phyloP scores from a whole-genome alignment of 164 flowering plant species.

The Piper longum region DNA sequence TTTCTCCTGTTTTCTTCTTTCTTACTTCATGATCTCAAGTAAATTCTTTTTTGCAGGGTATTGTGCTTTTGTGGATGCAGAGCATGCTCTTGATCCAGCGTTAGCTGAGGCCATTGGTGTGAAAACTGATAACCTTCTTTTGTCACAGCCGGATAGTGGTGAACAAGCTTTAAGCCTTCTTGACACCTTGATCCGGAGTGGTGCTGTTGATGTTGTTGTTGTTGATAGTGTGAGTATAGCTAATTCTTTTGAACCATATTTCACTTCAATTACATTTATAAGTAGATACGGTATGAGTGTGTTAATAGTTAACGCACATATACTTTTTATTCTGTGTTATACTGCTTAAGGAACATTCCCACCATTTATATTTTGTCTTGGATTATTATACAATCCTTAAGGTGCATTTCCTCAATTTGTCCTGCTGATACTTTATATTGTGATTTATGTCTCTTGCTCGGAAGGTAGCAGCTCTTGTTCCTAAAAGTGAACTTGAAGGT shows the following conservation, averaged over 20 bases:
- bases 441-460: neutral
- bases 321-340: no score
- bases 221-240: constrained; percentile 80
- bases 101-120: constrained; percentile 86
- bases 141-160: constrained; percentile 91
- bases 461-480: constrained; percentile 97
- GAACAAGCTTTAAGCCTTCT: constrained; percentile 96
- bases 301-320: no score
- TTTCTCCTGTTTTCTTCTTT: no score
- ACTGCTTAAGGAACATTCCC: no score
- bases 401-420: neutral
- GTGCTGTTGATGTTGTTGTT: constrained; percentile 87
- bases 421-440: neutral
- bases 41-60: constrained; percentile 30
- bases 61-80: constrained; percentile 91
- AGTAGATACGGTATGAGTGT: no score
- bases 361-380: neutral
- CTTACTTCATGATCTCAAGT: neutral
- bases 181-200: constrained; percentile 84
- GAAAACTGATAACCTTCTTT: constrained; percentile 66
- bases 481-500: constrained; percentile 94
- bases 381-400: neutral
- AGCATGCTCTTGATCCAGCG: constrained; percentile 89
- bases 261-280: no score
- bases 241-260: no score